phyloP scores from a whole-genome alignment of 768 basidiomycete genomes.

The Jaapia argillacea region DNA sequence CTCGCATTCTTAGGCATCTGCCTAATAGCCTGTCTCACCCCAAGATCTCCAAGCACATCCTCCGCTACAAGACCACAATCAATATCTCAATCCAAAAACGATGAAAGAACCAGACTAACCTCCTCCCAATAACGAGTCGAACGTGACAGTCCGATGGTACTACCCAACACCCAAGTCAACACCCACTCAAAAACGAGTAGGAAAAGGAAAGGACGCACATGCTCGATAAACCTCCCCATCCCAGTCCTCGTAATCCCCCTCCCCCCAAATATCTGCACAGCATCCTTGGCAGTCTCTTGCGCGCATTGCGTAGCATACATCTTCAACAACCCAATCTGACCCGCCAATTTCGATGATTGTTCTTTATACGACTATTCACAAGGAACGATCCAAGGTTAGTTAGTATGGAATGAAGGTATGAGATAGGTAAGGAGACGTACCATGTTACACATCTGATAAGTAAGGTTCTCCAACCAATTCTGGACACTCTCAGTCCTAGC shows the following conservation, averaged over 20 bases:
- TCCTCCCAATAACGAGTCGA: conserved; percentile 31
- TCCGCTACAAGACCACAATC: too few species aligned
- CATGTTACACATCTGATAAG: conserved; percentile 86
- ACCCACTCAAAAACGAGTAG: background rate
- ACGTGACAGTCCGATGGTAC: conserved; percentile 32
- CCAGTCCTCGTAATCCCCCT: conserved; percentile 76
- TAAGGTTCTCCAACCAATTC: conserved; percentile 81
- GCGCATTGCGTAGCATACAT: conserved; percentile 67
- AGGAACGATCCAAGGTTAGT: conserved; percentile 14
- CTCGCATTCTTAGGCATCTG: conserved; percentile 56
- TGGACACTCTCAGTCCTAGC: conserved; percentile 73
- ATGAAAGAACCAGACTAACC: conserved; percentile 14
- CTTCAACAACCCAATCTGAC: conserved; percentile 76
- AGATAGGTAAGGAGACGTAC: conserved; percentile 16
- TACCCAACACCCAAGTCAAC: conserved; percentile 7
- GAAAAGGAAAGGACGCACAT: conserved; percentile 29
- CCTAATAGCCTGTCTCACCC: conserved; percentile 73
- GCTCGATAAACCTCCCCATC: conserved; percentile 72
- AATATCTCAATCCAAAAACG: too few species aligned
- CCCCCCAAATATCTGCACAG: conserved; percentile 82
- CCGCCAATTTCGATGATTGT: conserved; percentile 64
- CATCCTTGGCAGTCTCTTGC: conserved; percentile 74
- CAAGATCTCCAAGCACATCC: conserved; percentile 68
- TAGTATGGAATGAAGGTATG: conserved; percentile 3
- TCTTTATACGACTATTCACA: conserved; percentile 50